Percentiles rank a stretch among this genome's conserved stretches.
Evolutionary conservation across 352 stramenopile species (phyloP).

Genomic region (Bremia lactucae): DNA sequence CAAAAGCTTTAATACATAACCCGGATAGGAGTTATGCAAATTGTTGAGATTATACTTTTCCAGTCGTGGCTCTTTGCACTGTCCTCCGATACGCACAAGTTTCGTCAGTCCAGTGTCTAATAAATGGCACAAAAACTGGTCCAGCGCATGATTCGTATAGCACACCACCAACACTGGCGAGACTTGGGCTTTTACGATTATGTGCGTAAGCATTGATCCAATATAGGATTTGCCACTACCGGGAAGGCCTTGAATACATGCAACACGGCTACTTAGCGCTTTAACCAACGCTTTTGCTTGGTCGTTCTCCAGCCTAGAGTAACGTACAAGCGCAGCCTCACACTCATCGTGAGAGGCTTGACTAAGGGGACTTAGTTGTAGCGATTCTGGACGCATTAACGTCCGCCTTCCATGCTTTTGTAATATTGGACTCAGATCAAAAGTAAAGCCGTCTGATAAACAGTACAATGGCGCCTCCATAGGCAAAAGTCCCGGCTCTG

Average conservation of each 20-base stretch:
- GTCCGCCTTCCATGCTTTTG: constrained; percentile 1
- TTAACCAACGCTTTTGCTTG: constrained; percentile 54
- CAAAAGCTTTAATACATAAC: constrained; percentile 20
- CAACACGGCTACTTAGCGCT: constrained; percentile 56
- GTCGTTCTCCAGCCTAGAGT: constrained; percentile 37
- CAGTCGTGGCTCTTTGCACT: constrained; percentile 47
- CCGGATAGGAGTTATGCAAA: constrained; percentile 11
- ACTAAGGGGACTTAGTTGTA: constrained; percentile 14
- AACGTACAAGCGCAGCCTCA: constrained; percentile 13
- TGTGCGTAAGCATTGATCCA: constrained; percentile 56
- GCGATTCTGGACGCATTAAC: background rate
- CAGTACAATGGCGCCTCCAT: constrained; percentile 30
- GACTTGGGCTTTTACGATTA: constrained; percentile 38
- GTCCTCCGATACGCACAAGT: constrained; percentile 67
- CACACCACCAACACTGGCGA: constrained; percentile 73
- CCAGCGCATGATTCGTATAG: constrained; percentile 87
- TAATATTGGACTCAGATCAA: constrained; percentile 22
- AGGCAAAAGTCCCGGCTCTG: background rate
- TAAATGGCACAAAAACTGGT: constrained; percentile 85
- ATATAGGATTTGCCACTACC: constrained; percentile 83
- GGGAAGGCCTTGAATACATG: constrained; percentile 73
- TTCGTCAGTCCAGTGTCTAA: constrained; percentile 32
- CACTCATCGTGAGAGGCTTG: constrained; percentile 9
- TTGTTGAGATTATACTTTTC: constrained; percentile 31
- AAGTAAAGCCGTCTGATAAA: constrained; percentile 13